Conservation (phyloP, 1,284 basidiomycete genomes). For the Moniliophthora roreri region DNA sequence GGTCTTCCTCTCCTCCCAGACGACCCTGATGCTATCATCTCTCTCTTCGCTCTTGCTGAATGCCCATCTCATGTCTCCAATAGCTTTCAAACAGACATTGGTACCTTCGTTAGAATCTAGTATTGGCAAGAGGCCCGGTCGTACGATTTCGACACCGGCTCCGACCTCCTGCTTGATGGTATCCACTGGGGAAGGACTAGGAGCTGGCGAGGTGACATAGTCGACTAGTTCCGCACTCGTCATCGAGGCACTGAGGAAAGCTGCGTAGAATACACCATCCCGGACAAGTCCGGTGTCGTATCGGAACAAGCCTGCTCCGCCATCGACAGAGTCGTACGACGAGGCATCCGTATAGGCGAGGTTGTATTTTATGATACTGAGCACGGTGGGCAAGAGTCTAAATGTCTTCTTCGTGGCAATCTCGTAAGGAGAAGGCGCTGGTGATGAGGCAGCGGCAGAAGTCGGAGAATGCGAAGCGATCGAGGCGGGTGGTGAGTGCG, state of each 20-base stretch:
- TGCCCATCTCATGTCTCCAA: slow-evolving; percentile 79
- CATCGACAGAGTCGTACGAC: slow-evolving; percentile 61
- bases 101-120: slow-evolving; percentile 67
- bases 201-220: slow-evolving; percentile 10
- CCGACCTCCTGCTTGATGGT: slow-evolving; percentile 23
- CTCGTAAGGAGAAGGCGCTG: slow-evolving; percentile 36
- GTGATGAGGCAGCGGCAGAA: slow-evolving; percentile 42
- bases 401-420: no score
- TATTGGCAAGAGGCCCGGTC: slow-evolving; percentile 14
- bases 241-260: slow-evolving; percentile 60
- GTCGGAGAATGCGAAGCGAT: slow-evolving; percentile 40
- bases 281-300: slow-evolving; percentile 82
- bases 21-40: slow-evolving; percentile 57
- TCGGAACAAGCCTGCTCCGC: slow-evolving; percentile 58
- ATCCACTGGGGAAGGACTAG: slow-evolving; percentile 34
- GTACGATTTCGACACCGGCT: slow-evolving; percentile 10
- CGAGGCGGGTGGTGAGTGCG: slow-evolving; percentile 30
- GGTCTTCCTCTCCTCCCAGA: slow-evolving; percentile 51
- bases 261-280: slow-evolving; percentile 81
- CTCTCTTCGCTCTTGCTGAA: slow-evolving; percentile 74
- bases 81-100: slow-evolving; percentile 65
- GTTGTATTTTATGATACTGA: slow-evolving; percentile 48
- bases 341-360: slow-evolving; percentile 46
- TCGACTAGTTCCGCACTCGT: slow-evolving; percentile 36
- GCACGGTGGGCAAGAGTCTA: slow-evolving; percentile 37